A percentile compares a stretch with the other conserved stretches of the same genome.
phyloP scores from a whole-genome alignment of 1,139 yeast species.

The Taiozyma sp. region DNA sequence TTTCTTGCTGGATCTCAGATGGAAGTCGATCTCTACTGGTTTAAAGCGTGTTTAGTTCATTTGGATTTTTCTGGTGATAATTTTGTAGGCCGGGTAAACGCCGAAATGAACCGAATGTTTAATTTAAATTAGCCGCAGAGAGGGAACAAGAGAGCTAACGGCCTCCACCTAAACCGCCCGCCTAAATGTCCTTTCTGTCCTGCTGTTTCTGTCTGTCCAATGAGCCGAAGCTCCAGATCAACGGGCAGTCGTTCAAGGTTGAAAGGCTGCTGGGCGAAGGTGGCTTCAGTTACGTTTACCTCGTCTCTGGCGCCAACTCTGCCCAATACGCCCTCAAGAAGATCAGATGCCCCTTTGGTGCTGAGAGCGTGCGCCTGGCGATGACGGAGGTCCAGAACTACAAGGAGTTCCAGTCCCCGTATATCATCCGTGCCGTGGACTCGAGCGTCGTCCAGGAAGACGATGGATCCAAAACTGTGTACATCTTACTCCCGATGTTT shows the following conservation, averaged over 20 bases:
- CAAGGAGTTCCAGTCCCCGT: conserved; percentile 62
- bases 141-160: too few species aligned
- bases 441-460: conserved; percentile 64
- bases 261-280: conserved; percentile 79
- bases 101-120: too few species aligned
- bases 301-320: conserved; percentile 49
- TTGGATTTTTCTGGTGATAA: neutral
- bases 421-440: conserved; percentile 64
- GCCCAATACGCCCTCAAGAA: conserved; percentile 72
- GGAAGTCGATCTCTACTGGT: too few species aligned
- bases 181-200: conserved; percentile 5
- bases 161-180: too few species aligned
- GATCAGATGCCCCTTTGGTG: conserved; percentile 83
- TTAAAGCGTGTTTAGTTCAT: neutral
- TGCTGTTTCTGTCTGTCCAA: conserved; percentile 32
- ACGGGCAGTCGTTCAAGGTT: conserved; percentile 48
- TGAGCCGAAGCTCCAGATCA: conserved; percentile 45
- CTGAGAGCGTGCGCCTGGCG: conserved; percentile 66
- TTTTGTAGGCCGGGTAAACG: neutral
- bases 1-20: neutral
- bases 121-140: too few species aligned
- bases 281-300: conserved; percentile 84
- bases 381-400: conserved; percentile 73
- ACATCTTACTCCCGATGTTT: conserved; percentile 74
- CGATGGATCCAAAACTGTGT: conserved; percentile 77